Conservation (phyloP, 164 flowering plant genomes). For the Vitis riparia region DNA sequence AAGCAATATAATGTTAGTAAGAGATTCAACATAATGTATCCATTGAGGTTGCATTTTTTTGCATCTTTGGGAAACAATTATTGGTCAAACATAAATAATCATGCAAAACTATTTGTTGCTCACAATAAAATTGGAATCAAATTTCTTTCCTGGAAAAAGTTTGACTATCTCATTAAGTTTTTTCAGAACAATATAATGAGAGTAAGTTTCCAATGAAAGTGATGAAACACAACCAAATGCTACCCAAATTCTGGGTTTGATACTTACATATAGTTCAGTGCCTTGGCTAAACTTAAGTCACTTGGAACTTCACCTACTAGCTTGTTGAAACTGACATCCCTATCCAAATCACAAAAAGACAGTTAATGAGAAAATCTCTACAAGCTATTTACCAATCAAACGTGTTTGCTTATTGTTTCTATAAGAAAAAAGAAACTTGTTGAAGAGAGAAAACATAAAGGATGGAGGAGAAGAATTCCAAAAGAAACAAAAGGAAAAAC, state of each 20-base stretch:
- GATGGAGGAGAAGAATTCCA: too few relatives aligned
- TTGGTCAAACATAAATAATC: too few relatives aligned
- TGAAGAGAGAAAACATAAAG: too few relatives aligned
- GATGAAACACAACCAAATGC: neutral
- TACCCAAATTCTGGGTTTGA: neutral
- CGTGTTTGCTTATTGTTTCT: too few relatives aligned
- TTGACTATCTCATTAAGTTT: too few relatives aligned
- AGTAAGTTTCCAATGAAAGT: neutral
- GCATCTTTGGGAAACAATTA: neutral
- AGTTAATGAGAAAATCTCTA: neutral
- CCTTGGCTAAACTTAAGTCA: constrained; percentile 19
- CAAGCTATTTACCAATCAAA: neutral
- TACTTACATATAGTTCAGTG: constrained; percentile 48
- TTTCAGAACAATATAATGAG: too few relatives aligned
- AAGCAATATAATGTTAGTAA: neutral
- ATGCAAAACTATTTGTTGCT: too few relatives aligned
- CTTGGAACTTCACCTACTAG: constrained; percentile 54
- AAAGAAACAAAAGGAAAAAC: too few relatives aligned
- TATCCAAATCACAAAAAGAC: constrained; percentile 18
- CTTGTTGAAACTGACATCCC: constrained; percentile 77
- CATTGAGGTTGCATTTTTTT: neutral
- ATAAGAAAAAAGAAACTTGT: too few relatives aligned
- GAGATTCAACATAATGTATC: neutral
- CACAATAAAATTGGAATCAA: too few relatives aligned
- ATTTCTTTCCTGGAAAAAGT: too few relatives aligned